Base-by-base conservation (phyloP, 768 basidiomycete species). In the Gymnopilus junonius region DNA sequence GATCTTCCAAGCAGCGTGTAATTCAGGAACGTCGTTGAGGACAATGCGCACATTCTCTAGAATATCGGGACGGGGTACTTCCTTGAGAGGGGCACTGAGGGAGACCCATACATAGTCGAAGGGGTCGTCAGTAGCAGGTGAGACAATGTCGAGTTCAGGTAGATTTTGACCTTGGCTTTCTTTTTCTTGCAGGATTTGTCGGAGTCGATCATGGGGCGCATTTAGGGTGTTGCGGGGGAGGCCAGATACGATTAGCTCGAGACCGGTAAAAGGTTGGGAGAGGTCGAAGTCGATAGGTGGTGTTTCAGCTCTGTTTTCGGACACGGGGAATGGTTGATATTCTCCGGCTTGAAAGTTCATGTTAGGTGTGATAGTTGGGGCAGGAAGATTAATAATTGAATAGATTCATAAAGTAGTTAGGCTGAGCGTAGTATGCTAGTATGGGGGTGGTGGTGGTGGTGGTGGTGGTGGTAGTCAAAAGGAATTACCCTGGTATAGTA, bases 71-170 rank as follows among this genome's bases (percentile, higher is more conserved):
- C 48, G 20, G n/a, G 58, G 42, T 32, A n/a, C 15, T 23, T 48
- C 40, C 23, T 48, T 59, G 25, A 59, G 43, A 27, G 58, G 42
- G 25, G 21, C 39, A 17, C n/a, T 43, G n/a, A 59, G 58, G 42
- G 58, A 59, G 6, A 48, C 58, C 15, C n/a, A 53, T 8, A 50
- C 34, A 15, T 25, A 60, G 59, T 60, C 59, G 20, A 60, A 46
- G 12, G 59, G 59, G 10, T 60, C 35, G 4, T 14, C 8, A 29
- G 23, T 46, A 17, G 48, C 27, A 40, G 34, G 59, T 51, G 58
- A 59, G 58, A 59, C 46, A 35, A 59, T 48, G 15, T 51, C 25
- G 29, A 58, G 40, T 10, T 29, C 15, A 4, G 56, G 56, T 4
- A 58, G 6, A 35, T 20, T 21, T 8, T 17, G 6, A 15, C 31